Evolutionary conservation across 2,329 filamentous ascomycete species (phyloP), one percentile per base, ranked within the genome.

Genomic region (Fusarium zealandicum): DNA sequence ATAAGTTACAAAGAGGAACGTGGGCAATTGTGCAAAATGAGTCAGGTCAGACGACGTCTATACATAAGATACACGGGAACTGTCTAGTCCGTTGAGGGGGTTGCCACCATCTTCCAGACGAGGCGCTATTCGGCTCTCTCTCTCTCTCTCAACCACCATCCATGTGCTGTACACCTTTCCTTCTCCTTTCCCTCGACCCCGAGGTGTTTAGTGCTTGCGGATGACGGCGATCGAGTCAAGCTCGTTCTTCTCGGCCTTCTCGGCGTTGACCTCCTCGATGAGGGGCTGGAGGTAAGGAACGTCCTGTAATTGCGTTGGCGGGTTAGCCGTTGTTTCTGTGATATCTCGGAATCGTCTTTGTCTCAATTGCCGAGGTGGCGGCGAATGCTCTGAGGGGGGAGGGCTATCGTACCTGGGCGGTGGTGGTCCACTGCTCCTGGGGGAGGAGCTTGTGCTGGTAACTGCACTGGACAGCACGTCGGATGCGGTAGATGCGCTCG

Each of bases 401-500:
- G 43, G 37, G 14, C 14, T 27, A 33, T 57, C 73, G 69, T 71
- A 82, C 80, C 67, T 82, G 78, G 69, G 82, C 76, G 65, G 78
- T 66, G 76, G 82, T 85, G 66, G 81, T 85, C 83, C 83, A 86
- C 72, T 86, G 74, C 28, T 79, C 72, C 78, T 82, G 82, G 73
- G 85, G 83, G 50, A 88, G 80, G 59, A 88, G 77, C 78, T 86
- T 85, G 75, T 88, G 85, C 70, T 80, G 75, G 71, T 85, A 75
- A 69, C 81, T 84, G 76, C 79, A 80, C 80, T 99, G 95, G 79
- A 96, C 88, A 70, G 95, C 93, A 79, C 95, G 88, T 80, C 95
- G 91, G 78, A 99, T 86, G 73, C 95, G 93, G 88, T 92, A 99
- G 75, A 98, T 87, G 76, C 95, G 93, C 82, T 99, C 95, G 81